Conservation (phyloP, 1,284 basidiomycete genomes). For the Phaffia rhodozyma region DNA sequence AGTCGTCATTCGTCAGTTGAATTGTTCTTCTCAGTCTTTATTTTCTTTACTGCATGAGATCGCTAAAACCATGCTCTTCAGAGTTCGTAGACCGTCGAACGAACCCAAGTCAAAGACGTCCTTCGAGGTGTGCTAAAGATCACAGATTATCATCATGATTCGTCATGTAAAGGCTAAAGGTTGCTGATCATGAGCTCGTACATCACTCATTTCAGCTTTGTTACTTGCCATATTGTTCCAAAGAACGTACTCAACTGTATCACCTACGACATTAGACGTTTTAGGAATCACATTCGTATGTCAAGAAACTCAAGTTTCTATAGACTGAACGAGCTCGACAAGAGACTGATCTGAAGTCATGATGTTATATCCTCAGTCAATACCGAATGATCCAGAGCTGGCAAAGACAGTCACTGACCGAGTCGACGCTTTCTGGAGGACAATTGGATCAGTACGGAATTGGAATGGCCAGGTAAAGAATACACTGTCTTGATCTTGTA, state of each 20-base stretch:
- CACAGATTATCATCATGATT: background rate
- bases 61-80: no score
- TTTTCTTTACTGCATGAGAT: background rate
- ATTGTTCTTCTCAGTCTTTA: no score
- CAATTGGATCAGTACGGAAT: slow-evolving; percentile 1
- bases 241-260: background rate
- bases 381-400: background rate
- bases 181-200: background rate
- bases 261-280: background rate
- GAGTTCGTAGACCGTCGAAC: background rate
- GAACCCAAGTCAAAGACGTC: background rate
- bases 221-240: slow-evolving; percentile 12
- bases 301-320: background rate
- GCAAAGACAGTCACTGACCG: background rate
- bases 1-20: background rate
- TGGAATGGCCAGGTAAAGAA: background rate
- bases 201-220: background rate
- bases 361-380: background rate
- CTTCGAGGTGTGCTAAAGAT: slow-evolving; percentile 1
- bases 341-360: no score
- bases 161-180: background rate
- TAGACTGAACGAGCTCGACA: background rate
- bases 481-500: background rate
- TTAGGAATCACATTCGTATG: slow-evolving; percentile 8
- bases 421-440: background rate